Conservation (phyloP, 1,139 yeast species). For the Hyphopichia khmerensis region DNA sequence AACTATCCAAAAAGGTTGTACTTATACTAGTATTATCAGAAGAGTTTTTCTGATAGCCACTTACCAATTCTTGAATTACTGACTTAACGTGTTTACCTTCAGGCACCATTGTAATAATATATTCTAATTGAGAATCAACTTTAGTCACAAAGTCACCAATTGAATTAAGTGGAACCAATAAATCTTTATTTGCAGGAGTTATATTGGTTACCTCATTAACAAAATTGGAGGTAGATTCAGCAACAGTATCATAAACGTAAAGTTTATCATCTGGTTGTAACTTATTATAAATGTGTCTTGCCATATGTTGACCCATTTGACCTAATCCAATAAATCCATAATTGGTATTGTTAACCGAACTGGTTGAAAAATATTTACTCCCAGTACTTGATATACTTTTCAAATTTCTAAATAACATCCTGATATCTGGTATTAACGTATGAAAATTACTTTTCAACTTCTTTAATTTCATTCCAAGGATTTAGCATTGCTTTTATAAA, state of each 20-base stretch:
- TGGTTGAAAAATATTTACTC: background rate
- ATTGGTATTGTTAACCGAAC: conserved; percentile 15
- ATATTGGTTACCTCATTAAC: conserved; percentile 22
- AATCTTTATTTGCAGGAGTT: conserved; percentile 21
- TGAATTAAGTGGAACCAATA: conserved; percentile 20
- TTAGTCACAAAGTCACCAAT: conserved; percentile 32
- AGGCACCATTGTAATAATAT: conserved; percentile 57
- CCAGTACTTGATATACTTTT: background rate
- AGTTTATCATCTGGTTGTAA: conserved; percentile 40
- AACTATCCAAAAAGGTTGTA: conserved; percentile 46
- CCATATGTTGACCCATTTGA: conserved; percentile 64
- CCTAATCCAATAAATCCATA: conserved; percentile 61
- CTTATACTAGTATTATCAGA: conserved; percentile 10
- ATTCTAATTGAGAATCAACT: conserved; percentile 42
- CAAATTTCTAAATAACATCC: background rate
- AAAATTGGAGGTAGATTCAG: conserved; percentile 28
- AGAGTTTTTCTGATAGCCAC: conserved; percentile 21
- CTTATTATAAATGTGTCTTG: conserved; percentile 48
- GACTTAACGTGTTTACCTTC: conserved; percentile 54
- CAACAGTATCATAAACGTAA: conserved; percentile 44
- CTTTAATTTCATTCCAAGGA: too few relatives aligned
- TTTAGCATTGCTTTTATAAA: too few relatives aligned
- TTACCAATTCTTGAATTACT: conserved; percentile 42
- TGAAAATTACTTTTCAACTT: too few relatives aligned
- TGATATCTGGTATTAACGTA: too few relatives aligned